These are phyloP conservation scores for Gnetum montanum DNA, from an alignment of 75 land plant genomes.

Conservation along the genomic window DNA sequence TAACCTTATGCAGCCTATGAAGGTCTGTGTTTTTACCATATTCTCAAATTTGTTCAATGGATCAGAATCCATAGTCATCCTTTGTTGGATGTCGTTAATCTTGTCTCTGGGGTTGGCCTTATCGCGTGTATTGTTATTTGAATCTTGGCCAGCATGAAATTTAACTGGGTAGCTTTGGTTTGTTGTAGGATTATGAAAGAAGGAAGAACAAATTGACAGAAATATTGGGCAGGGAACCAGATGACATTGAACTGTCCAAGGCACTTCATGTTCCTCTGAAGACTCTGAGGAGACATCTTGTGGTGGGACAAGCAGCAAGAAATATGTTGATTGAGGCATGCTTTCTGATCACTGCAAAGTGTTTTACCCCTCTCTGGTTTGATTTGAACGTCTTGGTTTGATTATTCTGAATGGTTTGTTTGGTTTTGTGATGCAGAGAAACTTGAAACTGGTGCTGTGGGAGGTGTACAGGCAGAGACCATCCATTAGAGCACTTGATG, in stretches of 20 bases:
- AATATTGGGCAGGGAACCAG: constrained; percentile 52
- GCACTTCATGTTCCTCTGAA: constrained; percentile 39
- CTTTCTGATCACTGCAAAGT: not conserved
- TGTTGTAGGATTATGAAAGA: not conserved
- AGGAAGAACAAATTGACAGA: constrained; percentile 24
- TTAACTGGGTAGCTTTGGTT: not conserved
- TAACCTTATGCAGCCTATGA: constrained; percentile 72
- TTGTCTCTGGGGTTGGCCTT: not conserved
- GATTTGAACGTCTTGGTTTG: not conserved
- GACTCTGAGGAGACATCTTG: constrained; percentile 43
- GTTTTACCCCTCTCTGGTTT: not conserved
- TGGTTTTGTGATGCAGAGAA: too few relatives aligned
- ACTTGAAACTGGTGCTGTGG: constrained; percentile 71
- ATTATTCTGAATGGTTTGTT: not conserved
- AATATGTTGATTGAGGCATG: constrained; percentile 82
- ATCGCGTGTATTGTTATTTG: too few relatives aligned
- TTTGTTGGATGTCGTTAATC: not conserved
- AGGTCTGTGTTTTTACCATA: constrained; percentile 31
- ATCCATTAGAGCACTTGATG: too few relatives aligned
- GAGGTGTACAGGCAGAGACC: constrained; percentile 80
- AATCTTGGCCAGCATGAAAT: not conserved
- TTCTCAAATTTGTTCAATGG: not conserved
- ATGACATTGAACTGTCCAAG: constrained; percentile 60
- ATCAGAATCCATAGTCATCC: not conserved
- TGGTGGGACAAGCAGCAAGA: constrained; percentile 73